phyloP scores from a whole-genome alignment of 306 rosid genomes.

The Cyamopsis tetragonoloba region DNA sequence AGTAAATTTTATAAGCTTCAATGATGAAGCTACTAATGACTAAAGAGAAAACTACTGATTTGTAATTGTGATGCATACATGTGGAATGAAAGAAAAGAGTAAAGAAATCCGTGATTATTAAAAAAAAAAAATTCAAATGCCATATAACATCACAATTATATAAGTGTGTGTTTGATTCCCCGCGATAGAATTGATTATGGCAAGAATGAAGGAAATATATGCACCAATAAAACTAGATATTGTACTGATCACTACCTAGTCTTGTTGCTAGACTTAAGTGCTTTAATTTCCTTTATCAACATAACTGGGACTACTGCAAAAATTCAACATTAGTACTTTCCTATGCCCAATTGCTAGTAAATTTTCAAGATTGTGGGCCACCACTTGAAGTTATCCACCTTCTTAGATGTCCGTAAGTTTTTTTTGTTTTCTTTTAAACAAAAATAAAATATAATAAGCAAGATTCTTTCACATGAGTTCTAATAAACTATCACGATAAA shows the following conservation, averaged over 20 bases:
- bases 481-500: no score
- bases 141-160: no score
- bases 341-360: constrained; percentile 26
- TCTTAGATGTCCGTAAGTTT: constrained; percentile 16
- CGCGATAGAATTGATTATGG: no score
- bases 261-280: constrained; percentile 20
- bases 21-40: not conserved
- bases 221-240: not conserved
- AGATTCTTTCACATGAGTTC: no score
- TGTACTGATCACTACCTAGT: constrained; percentile 5
- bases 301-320: constrained; percentile 10
- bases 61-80: not conserved
- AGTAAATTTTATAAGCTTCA: not conserved
- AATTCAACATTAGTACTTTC: not conserved
- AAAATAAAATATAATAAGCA: no score
- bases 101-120: no score
- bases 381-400: not conserved
- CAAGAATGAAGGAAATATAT: no score
- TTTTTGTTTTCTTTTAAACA: no score
- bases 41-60: not conserved
- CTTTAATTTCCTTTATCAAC: constrained; percentile 10
- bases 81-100: not conserved
- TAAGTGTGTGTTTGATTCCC: no score
- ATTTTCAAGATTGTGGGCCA: not conserved
- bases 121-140: no score